Evolutionary conservation across 2,329 filamentous ascomycete species (phyloP), one percentile per base, ranked within the genome.

Genomic region (Monilinia laxa): DNA sequence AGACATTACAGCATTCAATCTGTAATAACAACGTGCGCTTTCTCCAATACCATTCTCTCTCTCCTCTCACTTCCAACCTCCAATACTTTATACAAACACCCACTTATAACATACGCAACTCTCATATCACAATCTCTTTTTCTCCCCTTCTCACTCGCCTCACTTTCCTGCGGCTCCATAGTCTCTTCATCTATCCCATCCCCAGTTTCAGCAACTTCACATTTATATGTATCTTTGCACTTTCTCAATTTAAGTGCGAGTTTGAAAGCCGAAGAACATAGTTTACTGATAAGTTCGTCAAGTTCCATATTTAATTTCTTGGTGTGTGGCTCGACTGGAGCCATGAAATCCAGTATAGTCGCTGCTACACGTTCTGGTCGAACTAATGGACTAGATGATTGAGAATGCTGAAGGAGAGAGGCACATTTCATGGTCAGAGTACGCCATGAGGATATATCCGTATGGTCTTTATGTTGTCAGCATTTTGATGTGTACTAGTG

Each of bases 361-460:
- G 47, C 28, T n/a, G 60, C n/a, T 23, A 54, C 23, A 23, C 47
- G 47, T 51, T 51, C 47, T 51, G 47, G 47, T 51, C 11, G 47
- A 51, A 51, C 20, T n/a, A 20, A 51, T 11, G n/a, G 20, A 28
- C 42, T 25, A 35, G n/a, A 42, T 16, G 49, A 51, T 16, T 51
- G 51, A 16, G 20, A 40, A 4, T 54, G 20, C 11, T 40, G 59
- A 20, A 62, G 51, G 9, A 31, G 59, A 18, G 28, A 53, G 20
- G 55, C 58, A 25, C 52, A 60, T 52, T 53, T 59, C 38, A 66
- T 63, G 45, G 63, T 66, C 20, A 28, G 63, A 10, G 54, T 57
- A 63, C 67, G 66, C 68, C 68, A 68, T 31, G 68, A 62, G 1
- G 54, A 40, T 20, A 67, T 49, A 14, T 68, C 64, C 3, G 42